Evolutionary conservation across 2,329 filamentous ascomycete species (phyloP).

Genomic region (Diaporthe eres): DNA sequence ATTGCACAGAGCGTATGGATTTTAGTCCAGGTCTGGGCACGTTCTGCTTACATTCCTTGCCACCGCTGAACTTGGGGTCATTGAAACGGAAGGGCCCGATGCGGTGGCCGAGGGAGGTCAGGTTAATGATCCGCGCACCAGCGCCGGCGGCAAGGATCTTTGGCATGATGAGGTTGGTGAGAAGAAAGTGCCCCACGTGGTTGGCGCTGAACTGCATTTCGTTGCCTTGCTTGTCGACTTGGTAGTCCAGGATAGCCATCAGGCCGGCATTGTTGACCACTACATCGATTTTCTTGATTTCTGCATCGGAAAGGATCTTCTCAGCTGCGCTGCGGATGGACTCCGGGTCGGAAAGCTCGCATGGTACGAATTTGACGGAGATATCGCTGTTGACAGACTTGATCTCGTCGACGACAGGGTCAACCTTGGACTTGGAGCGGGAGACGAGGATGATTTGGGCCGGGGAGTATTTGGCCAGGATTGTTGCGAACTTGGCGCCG

Average conservation of each 20-base stretch:
- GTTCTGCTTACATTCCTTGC: slow-evolving; percentile 32
- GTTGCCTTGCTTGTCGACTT: slow-evolving; percentile 56
- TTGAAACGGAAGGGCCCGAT: slow-evolving; percentile 50
- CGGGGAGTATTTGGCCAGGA: slow-evolving; percentile 41
- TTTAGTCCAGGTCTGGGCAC: too few relatives aligned
- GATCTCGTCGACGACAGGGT: slow-evolving; percentile 53
- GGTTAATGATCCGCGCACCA: slow-evolving; percentile 55
- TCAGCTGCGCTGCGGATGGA: slow-evolving; percentile 55
- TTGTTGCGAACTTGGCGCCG: slow-evolving; percentile 40
- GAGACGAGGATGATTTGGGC: slow-evolving; percentile 43
- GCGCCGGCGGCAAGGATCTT: slow-evolving; percentile 55
- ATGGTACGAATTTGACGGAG: slow-evolving; percentile 49
- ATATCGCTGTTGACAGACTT: slow-evolving; percentile 48
- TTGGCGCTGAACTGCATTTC: slow-evolving; percentile 62
- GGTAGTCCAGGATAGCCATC: slow-evolving; percentile 53
- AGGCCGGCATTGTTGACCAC: slow-evolving; percentile 62
- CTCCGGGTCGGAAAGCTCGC: slow-evolving; percentile 56
- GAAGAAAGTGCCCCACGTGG: slow-evolving; percentile 62
- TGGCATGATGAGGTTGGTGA: slow-evolving; percentile 60
- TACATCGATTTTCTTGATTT: slow-evolving; percentile 55
- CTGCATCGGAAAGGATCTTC: slow-evolving; percentile 51
- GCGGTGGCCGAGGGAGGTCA: slow-evolving; percentile 54
- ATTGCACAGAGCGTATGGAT: too few relatives aligned
- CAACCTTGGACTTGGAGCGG: slow-evolving; percentile 43
- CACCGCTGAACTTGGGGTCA: slow-evolving; percentile 46